These are phyloP conservation scores for Salix suchowensis DNA, from an alignment of 345 rosid species.

Conservation along the genomic window DNA sequence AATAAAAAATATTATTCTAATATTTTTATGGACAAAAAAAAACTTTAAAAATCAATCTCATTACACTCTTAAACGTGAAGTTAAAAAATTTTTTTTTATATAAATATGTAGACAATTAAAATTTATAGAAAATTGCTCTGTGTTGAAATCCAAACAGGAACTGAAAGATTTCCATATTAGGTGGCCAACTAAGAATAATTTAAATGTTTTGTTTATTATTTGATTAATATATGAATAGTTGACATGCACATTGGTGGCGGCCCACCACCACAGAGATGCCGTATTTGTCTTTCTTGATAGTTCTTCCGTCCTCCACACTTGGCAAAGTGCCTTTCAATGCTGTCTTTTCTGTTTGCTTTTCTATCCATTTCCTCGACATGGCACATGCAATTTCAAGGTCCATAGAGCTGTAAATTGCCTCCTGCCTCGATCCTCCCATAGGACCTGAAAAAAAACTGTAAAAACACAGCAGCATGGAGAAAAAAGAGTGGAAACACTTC, in stretches of 20 bases:
- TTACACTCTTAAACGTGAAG: too few species aligned
- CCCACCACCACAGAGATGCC: conserved; percentile 2
- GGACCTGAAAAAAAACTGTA: neutral
- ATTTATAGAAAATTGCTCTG: neutral
- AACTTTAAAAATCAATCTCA: too few species aligned
- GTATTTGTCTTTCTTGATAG: neutral
- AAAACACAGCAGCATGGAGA: neutral
- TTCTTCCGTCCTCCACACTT: neutral
- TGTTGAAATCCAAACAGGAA: too few species aligned
- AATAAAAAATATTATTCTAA: too few species aligned
- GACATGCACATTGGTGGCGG: neutral
- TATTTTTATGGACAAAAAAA: too few species aligned
- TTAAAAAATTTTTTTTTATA: too few species aligned
- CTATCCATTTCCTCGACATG: neutral
- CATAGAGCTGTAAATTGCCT: neutral
- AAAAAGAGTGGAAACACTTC: neutral
- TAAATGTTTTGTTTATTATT: too few species aligned
- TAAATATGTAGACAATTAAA: neutral
- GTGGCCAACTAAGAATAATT: neutral
- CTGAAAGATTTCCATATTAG: neutral
- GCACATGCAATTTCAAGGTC: neutral
- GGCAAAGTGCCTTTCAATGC: conserved; percentile 4
- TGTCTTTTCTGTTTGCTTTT: conserved; percentile 1
- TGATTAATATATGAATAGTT: too few species aligned
- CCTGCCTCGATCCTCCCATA: too few species aligned